Percentiles rank a stretch among this genome's conserved stretches.
Conservation (phyloP, 805 yeast species). For the Candida caryicola region DNA sequence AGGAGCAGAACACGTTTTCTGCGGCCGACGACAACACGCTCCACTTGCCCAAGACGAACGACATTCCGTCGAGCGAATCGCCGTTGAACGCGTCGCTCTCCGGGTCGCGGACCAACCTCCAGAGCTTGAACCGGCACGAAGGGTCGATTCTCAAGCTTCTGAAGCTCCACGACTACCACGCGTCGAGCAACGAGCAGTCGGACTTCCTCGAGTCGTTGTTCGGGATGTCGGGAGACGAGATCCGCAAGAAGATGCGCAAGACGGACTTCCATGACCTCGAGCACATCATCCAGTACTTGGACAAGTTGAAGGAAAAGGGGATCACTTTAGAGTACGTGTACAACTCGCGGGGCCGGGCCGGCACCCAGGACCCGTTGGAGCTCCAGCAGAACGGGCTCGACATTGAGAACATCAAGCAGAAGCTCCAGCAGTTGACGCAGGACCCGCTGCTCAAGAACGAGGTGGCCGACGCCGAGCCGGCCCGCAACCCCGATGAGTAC, state of each 20-base stretch:
- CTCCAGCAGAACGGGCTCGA: constrained; percentile 11
- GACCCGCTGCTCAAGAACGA: too few relatives aligned
- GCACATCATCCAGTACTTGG: constrained; percentile 30
- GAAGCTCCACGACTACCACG: constrained; percentile 22
- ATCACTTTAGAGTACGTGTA: constrained; percentile 26
- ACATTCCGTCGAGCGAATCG: constrained; percentile 9
- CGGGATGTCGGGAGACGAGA: constrained; percentile 36
- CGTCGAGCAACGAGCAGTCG: constrained; percentile 2
- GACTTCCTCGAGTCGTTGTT: constrained; percentile 11
- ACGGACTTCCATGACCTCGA: constrained; percentile 35
- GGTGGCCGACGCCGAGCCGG: neutral
- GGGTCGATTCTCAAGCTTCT: constrained; percentile 40
- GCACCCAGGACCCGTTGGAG: constrained; percentile 2
- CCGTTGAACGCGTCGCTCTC: constrained; percentile 16
- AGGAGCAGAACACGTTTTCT: constrained; percentile 5
- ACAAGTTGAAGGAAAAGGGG: constrained; percentile 30
- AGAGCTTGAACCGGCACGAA: constrained; percentile 38
- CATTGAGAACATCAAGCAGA: constrained; percentile 11
- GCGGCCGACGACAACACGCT: constrained; percentile 2
- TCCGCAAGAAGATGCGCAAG: constrained; percentile 30
- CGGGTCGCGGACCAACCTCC: constrained; percentile 31
- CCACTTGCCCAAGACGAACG: neutral
- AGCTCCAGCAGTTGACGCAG: constrained; percentile 5
- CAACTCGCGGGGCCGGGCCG: constrained; percentile 5
- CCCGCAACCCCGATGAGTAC: neutral